These are phyloP conservation scores for Amauroascus verrucosus DNA, from an alignment of 2,329 filamentous ascomycete genomes.

Conservation along the genomic window DNA sequence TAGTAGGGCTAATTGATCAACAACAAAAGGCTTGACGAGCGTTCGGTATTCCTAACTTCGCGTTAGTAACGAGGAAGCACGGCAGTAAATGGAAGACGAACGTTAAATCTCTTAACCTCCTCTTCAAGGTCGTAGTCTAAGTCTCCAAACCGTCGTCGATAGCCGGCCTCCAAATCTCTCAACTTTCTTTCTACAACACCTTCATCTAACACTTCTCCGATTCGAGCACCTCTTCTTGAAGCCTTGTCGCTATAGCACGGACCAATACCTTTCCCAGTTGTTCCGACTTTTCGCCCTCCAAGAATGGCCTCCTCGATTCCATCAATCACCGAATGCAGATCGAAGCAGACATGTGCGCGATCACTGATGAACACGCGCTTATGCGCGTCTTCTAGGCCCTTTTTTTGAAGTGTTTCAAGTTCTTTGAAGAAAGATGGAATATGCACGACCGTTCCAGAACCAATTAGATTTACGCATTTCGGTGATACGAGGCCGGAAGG, in stretches of 20 bases:
- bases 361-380: conserved; percentile 39
- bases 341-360: conserved; percentile 21
- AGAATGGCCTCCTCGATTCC: conserved; percentile 38
- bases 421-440: conserved; percentile 42
- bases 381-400: conserved; percentile 33
- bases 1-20: conserved; percentile 43
- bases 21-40: conserved; percentile 30
- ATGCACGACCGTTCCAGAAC: conserved; percentile 39
- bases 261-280: conserved; percentile 42
- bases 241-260: conserved; percentile 56
- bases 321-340: conserved; percentile 24
- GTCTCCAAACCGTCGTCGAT: conserved; percentile 50
- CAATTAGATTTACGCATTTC: conserved; percentile 38
- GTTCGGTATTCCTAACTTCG: conserved; percentile 29
- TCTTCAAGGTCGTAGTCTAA: conserved; percentile 51
- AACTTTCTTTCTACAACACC: conserved; percentile 46
- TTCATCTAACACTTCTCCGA: conserved; percentile 50
- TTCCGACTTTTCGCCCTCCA: conserved; percentile 39
- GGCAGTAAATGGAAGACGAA: conserved; percentile 20
- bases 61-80: background rate
- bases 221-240: conserved; percentile 47
- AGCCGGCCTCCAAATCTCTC: conserved; percentile 42
- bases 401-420: conserved; percentile 33
- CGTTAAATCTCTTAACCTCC: conserved; percentile 49
- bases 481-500: conserved; percentile 35